These are phyloP conservation scores for Amanita fuliginea DNA, from an alignment of 768 basidiomycete genomes.

Conservation along the genomic window DNA sequence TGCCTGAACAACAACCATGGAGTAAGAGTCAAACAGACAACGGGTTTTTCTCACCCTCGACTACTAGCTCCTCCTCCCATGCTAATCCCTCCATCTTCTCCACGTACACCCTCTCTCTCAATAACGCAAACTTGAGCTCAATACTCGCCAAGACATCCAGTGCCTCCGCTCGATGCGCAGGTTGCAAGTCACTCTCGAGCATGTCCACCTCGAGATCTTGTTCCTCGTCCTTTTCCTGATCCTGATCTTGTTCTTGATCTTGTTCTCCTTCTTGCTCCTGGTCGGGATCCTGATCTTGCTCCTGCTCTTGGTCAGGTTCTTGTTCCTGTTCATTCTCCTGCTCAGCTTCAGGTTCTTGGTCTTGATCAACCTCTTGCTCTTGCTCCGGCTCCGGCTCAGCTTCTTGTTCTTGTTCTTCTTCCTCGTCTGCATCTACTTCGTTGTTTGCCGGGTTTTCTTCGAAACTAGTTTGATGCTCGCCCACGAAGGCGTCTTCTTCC, in stretches of 20 bases:
- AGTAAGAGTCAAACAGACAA: background rate
- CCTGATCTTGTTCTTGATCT: conserved; percentile 14
- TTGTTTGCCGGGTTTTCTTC: background rate
- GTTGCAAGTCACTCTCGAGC: conserved; percentile 61
- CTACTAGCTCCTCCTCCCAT: conserved; percentile 77
- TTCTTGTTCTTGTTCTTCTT: conserved; percentile 14
- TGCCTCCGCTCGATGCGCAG: conserved; percentile 77
- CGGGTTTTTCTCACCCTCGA: conserved; percentile 45
- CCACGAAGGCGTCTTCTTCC: background rate
- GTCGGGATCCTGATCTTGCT: conserved; percentile 34
- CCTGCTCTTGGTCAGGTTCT: conserved; percentile 19
- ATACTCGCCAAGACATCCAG: conserved; percentile 81
- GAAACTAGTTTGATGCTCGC: background rate
- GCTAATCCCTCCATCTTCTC: conserved; percentile 91
- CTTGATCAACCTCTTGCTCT: conserved; percentile 22
- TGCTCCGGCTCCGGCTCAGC: conserved; percentile 18
- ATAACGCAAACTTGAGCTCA: conserved; percentile 84
- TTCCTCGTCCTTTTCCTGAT: conserved; percentile 20
- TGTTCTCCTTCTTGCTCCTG: conserved; percentile 11
- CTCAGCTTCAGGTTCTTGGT: conserved; percentile 15
- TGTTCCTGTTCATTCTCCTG: conserved; percentile 19
- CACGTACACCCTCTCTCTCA: conserved; percentile 81
- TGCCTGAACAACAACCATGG: conserved; percentile 31
- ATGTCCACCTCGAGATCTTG: conserved; percentile 32
- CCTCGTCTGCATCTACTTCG: conserved; percentile 13